Evolutionary conservation across 148 eudicot genomes (phyloP), one percentile per base, ranked within the genome.

Genomic region (Rhododendron ovatum): DNA sequence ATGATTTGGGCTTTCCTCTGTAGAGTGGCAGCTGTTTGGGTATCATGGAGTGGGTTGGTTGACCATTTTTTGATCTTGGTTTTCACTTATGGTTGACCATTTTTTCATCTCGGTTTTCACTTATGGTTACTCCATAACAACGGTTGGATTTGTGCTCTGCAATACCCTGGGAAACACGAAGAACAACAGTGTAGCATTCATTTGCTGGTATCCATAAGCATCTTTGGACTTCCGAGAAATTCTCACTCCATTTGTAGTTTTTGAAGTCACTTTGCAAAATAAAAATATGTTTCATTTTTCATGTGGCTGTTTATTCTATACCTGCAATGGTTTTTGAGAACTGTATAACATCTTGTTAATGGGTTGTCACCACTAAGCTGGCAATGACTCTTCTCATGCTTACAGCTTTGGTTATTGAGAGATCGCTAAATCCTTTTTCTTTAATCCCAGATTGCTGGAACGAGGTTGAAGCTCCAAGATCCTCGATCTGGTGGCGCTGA

Each of bases 391-490:
- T 78, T 17, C 81, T 78, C 81, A 3, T 78, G 37, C 50, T 78
- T 47, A 47, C 9, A 48, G 11, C 35, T 13, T 26, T 48, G 53
- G 51, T 82, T 22, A 22, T 82, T 28, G 35, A 39, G 26, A 30
- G 75, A 61, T 82, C 13, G 30, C 74, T 82, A 41, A 82, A 41
- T 79, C 48, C 24, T 74, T 85, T 73, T 86, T 39, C 37, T 77
- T 11, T 45, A 67, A 84, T 43, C 86, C 17, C 85, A 94, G 96
- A 89, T 91, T 90, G 81, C 90, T 85, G 93, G 89, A 75, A 83
- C 80, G 41, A 85, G 92, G 88, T 45, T 86, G 85, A 91, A 87
- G 85, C 89, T 45, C 37, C 88, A 86, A 51, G 92, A 91, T 83
- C 92, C 89, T 48, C 88, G 85, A 79, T 85, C 55, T 20, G 84